Base-by-base conservation (phyloP, 257 asterid species). In the Fraxinus americana region DNA sequence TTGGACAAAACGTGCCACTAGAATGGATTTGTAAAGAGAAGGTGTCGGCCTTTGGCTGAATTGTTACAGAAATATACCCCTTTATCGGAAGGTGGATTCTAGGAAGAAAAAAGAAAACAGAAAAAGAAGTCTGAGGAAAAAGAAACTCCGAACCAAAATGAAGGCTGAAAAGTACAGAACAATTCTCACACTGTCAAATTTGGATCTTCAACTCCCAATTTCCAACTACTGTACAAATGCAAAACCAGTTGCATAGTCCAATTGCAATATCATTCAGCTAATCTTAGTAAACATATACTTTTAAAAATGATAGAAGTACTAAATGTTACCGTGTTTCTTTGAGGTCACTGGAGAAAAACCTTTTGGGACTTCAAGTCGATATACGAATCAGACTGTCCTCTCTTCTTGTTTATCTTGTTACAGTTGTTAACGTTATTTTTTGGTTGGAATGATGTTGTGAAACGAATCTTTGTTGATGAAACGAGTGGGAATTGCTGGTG, bases 331-430 rank as follows among this genome's bases (percentile, higher is more conserved):
- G 5, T 19, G 4, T 41, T n/a, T 10, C 27, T 38, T 41, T 2
- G 50, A 2, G 50, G 50, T 39, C 45, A 41, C 11, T 41, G 16
- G 50, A 10, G 50, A 11, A 11, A 41, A 41, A 10, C 50, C 16
- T 41, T 41, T 0, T 41, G 50, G 16, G 11, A 43, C 50, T 43
- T 43, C 50, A 43, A 43, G 50, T 12, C 50, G 3, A 10, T 43
- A 12, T 43, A 43, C 16, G 16, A 43, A 43, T 43, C 50, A 43
- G 16, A 43, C 7, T 80, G 10, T 54, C 85, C 87, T 34, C 97
- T 89, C 77, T 92, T 94, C 91, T 89, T 82, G 81, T 80, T 88
- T 35, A 84, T n/a, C 35, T 80, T 79, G 0, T 88, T 88, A 67
- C 91, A 86, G 78, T 80, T 82, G 83, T 77, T 65, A 70, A 80